phyloP scores from a whole-genome alignment of 2,329 filamentous ascomycete species.

The Cryoendolithus antarcticus region DNA sequence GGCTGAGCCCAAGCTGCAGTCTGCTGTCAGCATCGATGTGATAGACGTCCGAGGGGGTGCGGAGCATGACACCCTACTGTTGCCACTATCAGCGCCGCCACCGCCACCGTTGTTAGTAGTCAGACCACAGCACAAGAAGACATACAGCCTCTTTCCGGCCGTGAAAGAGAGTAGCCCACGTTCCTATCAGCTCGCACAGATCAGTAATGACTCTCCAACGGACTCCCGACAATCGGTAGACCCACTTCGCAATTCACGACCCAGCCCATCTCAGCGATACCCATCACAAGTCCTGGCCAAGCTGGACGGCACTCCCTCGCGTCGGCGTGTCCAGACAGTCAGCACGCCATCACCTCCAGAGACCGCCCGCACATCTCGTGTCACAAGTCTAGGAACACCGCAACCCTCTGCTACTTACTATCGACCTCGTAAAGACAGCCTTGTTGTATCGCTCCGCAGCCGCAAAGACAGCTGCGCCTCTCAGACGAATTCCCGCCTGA shows the following conservation, averaged over 20 bases:
- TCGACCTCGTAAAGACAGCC: slow-evolving; percentile 4
- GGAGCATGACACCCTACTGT: slow-evolving; percentile 6
- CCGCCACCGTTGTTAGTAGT: neutral
- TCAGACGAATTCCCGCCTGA: slow-evolving; percentile 5
- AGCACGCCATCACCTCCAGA: neutral
- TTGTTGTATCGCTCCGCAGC: slow-evolving; percentile 11
- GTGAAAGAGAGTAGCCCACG: slow-evolving; percentile 13
- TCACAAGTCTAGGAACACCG: slow-evolving; percentile 7
- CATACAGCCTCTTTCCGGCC: slow-evolving; percentile 18
- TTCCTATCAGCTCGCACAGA: neutral
- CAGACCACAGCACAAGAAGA: slow-evolving; percentile 6
- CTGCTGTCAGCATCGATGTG: neutral
- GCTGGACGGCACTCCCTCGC: neutral
- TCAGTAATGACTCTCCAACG: slow-evolving; percentile 1
- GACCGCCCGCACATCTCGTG: neutral
- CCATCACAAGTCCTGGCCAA: slow-evolving; percentile 1
- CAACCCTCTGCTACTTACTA: slow-evolving; percentile 12
- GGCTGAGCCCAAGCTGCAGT: neutral
- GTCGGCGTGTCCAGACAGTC: neutral
- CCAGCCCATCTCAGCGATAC: neutral
- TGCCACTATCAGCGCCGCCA: slow-evolving; percentile 9
- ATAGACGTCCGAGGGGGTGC: slow-evolving; percentile 6
- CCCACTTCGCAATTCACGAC: neutral
- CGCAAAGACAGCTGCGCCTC: slow-evolving; percentile 17
- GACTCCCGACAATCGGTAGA: neutral